These are phyloP conservation scores for Tilletia caries DNA, from an alignment of 1,284 basidiomycete genomes.

Conservation along the genomic window DNA sequence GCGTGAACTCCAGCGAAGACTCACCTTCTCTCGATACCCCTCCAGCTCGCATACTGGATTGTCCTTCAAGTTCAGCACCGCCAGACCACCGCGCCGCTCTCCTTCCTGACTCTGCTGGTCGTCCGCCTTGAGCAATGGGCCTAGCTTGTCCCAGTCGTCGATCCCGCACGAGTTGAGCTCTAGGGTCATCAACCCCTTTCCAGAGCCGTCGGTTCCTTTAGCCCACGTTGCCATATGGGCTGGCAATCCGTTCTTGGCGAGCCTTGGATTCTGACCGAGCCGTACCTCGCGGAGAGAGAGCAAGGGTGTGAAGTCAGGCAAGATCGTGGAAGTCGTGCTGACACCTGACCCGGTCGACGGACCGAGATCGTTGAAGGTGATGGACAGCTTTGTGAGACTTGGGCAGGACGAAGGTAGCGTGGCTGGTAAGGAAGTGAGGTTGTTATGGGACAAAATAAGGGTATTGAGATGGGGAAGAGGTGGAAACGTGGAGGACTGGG, in stretches of 20 bases:
- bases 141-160: constrained; percentile 28
- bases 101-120: constrained; percentile 19
- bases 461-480: constrained; percentile 50
- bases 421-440: constrained; percentile 32
- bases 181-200: constrained; percentile 35
- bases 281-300: constrained; percentile 43
- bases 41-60: constrained; percentile 30
- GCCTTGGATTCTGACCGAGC: constrained; percentile 32
- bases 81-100: constrained; percentile 29
- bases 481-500: constrained; percentile 27
- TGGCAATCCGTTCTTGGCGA: constrained; percentile 26
- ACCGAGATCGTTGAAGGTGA: constrained; percentile 40
- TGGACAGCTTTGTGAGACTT: constrained; percentile 41
- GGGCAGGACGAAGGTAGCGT: constrained; percentile 40
- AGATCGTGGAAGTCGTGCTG: neutral
- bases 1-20: neutral
- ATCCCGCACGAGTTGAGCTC: constrained; percentile 47
- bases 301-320: constrained; percentile 47
- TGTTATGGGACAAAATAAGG: constrained; percentile 47
- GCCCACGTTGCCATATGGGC: constrained; percentile 40
- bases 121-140: constrained; percentile 24
- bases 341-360: neutral
- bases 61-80: constrained; percentile 36
- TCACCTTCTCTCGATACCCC: constrained; percentile 31
- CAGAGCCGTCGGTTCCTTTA: constrained; percentile 33